Conservation (phyloP, 805 yeast genomes). For the Kazachstania psychrophila region DNA sequence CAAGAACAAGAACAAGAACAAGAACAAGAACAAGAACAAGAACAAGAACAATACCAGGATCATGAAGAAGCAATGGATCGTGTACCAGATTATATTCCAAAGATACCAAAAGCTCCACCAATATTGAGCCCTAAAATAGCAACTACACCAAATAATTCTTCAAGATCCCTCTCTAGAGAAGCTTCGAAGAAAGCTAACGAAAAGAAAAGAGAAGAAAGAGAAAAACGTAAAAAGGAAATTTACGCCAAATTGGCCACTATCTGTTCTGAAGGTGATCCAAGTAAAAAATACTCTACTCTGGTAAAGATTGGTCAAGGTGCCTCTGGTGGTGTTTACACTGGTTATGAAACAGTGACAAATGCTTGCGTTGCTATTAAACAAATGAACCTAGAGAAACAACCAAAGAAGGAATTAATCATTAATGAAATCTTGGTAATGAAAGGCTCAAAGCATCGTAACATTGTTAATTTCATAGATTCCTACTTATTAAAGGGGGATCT, state of each 20-base stretch:
- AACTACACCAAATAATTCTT: conserved; percentile 1
- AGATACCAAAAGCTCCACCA: not conserved
- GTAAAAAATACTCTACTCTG: conserved; percentile 53
- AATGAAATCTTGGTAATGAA: conserved; percentile 95
- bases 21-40: no score
- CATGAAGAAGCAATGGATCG: not conserved
- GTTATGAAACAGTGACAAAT: conserved; percentile 49
- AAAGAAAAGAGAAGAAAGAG: conserved; percentile 71
- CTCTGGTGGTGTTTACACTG: conserved; percentile 92
- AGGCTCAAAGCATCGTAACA: conserved; percentile 80
- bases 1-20: no score
- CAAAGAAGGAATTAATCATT: conserved; percentile 87
- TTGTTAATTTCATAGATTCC: conserved; percentile 88
- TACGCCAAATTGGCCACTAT: conserved; percentile 56
- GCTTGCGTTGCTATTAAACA: conserved; percentile 86
- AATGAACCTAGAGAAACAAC: conserved; percentile 90
- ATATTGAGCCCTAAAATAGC: no score
- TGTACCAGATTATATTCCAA: not conserved
- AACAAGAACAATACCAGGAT: no score
- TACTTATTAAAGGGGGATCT: conserved; percentile 67
- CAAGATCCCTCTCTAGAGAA: conserved; percentile 8
- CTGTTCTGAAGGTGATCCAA: conserved; percentile 82
- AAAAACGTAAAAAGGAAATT: conserved; percentile 41
- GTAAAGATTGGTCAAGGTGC: conserved; percentile 97
- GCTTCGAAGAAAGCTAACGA: conserved; percentile 31